Evolutionary conservation across 805 yeast genomes (phyloP).

Genomic region (Hanseniaspora clermontiae): DNA sequence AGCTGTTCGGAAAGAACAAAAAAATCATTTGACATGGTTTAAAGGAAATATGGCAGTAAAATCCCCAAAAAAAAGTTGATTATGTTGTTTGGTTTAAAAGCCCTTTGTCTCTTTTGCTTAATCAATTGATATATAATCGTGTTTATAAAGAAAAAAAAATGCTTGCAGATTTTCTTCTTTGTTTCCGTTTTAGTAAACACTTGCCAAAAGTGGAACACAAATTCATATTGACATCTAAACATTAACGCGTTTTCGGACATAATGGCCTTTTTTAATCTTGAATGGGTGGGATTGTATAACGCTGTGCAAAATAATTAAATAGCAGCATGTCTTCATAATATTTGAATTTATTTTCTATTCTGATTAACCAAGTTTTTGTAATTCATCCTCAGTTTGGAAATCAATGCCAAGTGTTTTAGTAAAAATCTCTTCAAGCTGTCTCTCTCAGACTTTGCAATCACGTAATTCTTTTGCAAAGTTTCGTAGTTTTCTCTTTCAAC

Average conservation of each 20-base stretch:
- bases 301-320: too few species aligned
- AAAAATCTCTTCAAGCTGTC: not conserved
- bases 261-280: not conserved
- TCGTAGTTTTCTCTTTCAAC: not conserved
- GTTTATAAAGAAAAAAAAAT: not conserved
- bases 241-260: not conserved
- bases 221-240: not conserved
- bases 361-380: too few species aligned
- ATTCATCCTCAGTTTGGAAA: too few species aligned
- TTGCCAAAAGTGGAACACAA: not conserved
- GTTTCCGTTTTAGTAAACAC: not conserved
- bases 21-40: not conserved
- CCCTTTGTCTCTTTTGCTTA: not conserved
- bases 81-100: too few species aligned
- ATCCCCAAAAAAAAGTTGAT: too few species aligned
- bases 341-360: too few species aligned
- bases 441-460: not conserved
- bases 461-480: not conserved
- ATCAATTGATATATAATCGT: too few species aligned
- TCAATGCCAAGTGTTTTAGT: not conserved
- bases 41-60: not conserved
- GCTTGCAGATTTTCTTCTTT: not conserved
- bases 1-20: conserved; percentile 3
- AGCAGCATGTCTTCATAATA: too few species aligned
- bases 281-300: too few species aligned